Conservation (phyloP, 2,329 filamentous ascomycete species). For the Zymoseptoria crescenta region DNA sequence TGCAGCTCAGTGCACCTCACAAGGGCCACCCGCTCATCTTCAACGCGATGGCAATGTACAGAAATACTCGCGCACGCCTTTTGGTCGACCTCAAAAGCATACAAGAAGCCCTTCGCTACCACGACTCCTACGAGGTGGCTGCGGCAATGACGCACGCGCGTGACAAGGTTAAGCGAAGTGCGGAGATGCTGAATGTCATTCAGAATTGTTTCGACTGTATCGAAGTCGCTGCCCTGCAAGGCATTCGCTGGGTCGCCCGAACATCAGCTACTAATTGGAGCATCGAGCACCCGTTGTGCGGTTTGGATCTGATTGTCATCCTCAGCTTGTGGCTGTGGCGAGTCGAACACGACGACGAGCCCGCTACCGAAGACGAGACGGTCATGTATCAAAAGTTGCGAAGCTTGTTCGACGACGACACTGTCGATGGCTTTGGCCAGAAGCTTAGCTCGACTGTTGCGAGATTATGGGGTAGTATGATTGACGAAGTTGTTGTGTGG, state of each 20-base stretch:
- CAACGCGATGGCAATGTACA: conserved; percentile 95
- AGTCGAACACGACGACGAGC: conserved; percentile 97
- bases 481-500: conserved; percentile 98
- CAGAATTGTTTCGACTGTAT: conserved; percentile 97
- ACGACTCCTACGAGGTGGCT: conserved; percentile 94
- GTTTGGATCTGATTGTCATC: conserved; percentile 95
- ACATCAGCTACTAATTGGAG: conserved; percentile 99
- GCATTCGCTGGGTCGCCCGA: conserved; percentile 95
- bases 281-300: conserved; percentile 92
- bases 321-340: conserved; percentile 97
- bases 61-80: conserved; percentile 83
- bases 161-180: conserved; percentile 86
- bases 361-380: conserved; percentile 72
- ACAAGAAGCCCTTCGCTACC: conserved; percentile 92
- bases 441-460: conserved; percentile 94
- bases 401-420: conserved; percentile 82
- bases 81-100: conserved; percentile 94
- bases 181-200: conserved; percentile 98
- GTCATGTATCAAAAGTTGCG: conserved; percentile 90
- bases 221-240: conserved; percentile 87
- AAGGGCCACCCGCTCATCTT: conserved; percentile 95
- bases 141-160: conserved; percentile 92
- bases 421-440: conserved; percentile 69
- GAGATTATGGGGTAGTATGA: conserved; percentile 92
- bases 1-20: conserved; percentile 87